A percentile compares a stretch with the other conserved stretches of the same genome.
phyloP scores from a whole-genome alignment of 768 basidiomycete species.

The Tulasnella calospora region DNA sequence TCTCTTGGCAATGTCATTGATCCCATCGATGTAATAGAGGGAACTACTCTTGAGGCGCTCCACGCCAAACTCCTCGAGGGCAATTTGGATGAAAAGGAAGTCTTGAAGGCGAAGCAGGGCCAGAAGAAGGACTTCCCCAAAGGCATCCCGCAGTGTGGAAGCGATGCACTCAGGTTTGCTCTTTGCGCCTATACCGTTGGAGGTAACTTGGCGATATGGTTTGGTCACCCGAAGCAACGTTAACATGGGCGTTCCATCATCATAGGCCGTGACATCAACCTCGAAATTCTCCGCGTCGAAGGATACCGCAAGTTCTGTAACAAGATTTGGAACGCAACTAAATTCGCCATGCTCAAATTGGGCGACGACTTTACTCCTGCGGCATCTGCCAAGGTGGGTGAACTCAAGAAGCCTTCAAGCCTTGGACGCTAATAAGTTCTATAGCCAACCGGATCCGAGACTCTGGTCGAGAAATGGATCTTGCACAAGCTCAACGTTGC shows the following conservation, averaged over 20 bases:
- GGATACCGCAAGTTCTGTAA: conserved; percentile 99
- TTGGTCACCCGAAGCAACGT: background rate
- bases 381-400: conserved; percentile 57
- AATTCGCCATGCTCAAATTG: conserved; percentile 98
- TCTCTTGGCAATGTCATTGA: conserved; percentile 97
- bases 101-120: conserved; percentile 81
- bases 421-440: background rate
- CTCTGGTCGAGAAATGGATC: conserved; percentile 91
- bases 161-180: conserved; percentile 92
- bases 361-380: conserved; percentile 78
- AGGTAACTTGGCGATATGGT: conserved; percentile 45
- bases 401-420: background rate
- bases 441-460: conserved; percentile 84
- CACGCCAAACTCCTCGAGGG: conserved; percentile 85
- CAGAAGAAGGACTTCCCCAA: conserved; percentile 99
- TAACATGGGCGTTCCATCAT: background rate
- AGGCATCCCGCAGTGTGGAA: conserved; percentile 98
- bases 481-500: conserved; percentile 88
- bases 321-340: conserved; percentile 98
- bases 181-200: conserved; percentile 90
- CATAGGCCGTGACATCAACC: conserved; percentile 89
- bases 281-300: conserved; percentile 92
- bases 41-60: conserved; percentile 68
- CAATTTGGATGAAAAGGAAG: conserved; percentile 90
- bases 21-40: conserved; percentile 90